phyloP scores from a whole-genome alignment of 495 filamentous ascomycete genomes.

The Tuber melanosporum region DNA sequence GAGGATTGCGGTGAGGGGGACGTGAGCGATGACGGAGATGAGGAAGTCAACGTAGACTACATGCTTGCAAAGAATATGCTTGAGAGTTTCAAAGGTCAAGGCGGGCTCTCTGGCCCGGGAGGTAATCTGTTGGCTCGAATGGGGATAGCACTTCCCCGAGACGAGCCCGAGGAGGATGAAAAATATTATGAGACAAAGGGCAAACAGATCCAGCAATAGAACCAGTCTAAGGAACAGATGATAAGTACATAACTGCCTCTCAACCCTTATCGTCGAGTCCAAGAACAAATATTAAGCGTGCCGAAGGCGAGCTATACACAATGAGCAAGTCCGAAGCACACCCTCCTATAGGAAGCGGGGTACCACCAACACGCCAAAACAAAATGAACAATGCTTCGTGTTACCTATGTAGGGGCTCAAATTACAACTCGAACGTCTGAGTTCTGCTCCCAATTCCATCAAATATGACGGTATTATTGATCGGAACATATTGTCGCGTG shows the following conservation, averaged over 20 bases:
- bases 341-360: not conserved
- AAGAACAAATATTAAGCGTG: not conserved
- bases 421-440: slow-evolving; percentile 54
- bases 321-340: not conserved
- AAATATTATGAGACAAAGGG: slow-evolving; percentile 30
- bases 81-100: slow-evolving; percentile 87
- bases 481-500: slow-evolving; percentile 91
- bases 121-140: slow-evolving; percentile 80
- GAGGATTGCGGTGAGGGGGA: slow-evolving; percentile 34
- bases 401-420: not conserved
- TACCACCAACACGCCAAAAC: not conserved
- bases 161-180: slow-evolving; percentile 62
- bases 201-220: slow-evolving; percentile 11
- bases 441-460: slow-evolving; percentile 79
- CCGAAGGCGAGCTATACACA: not conserved
- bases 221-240: not conserved
- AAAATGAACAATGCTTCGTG: not conserved
- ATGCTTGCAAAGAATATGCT: slow-evolving; percentile 84
- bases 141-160: slow-evolving; percentile 71
- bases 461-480: slow-evolving; percentile 89
- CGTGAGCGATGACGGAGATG: slow-evolving; percentile 47
- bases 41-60: slow-evolving; percentile 68
- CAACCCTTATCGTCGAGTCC: not conserved
- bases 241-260: not conserved
- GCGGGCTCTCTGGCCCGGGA: slow-evolving; percentile 72